These are phyloP conservation scores for Paraphysoderma sedebokerense DNA, from an alignment of 371 early-diverging fungal genomes.

Conservation along the genomic window DNA sequence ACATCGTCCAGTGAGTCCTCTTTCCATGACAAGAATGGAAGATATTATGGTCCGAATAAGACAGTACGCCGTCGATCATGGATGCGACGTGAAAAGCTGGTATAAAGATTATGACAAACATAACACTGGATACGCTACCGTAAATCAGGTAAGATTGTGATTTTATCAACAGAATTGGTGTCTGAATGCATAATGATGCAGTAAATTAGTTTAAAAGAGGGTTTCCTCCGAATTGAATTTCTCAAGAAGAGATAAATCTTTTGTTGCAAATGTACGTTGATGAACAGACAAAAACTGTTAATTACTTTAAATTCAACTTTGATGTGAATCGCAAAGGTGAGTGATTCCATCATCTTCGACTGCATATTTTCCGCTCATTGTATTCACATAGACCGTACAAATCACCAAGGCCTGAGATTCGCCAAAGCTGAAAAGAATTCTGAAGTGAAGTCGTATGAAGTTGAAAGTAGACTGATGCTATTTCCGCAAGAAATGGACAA, in stretches of 20 bases:
- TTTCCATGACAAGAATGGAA: slow-evolving; percentile 8
- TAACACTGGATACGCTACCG: slow-evolving; percentile 15
- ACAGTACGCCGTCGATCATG: slow-evolving; percentile 26
- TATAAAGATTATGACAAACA: slow-evolving; percentile 32
- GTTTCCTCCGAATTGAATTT: slow-evolving; percentile 21
- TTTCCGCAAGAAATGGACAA: no score
- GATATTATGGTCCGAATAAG: slow-evolving; percentile 15
- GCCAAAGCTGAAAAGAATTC: no score
- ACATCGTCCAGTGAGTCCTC: slow-evolving; percentile 12
- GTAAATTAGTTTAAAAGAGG: slow-evolving; percentile 18
- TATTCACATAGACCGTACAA: no score
- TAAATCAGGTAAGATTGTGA: slow-evolving; percentile 6
- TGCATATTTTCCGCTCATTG: no score
- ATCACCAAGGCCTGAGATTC: no score
- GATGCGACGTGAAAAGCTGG: slow-evolving; percentile 29
- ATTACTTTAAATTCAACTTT: slow-evolving; percentile 31
- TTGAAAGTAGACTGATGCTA: no score
- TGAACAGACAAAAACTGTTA: slow-evolving; percentile 14
- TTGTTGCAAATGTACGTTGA: slow-evolving; percentile 19
- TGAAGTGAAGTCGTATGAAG: no score
- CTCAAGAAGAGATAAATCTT: slow-evolving; percentile 20
- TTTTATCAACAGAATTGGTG: not conserved
- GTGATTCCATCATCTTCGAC: not conserved
- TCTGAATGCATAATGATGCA: slow-evolving; percentile 6
- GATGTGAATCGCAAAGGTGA: slow-evolving; percentile 26